These are phyloP conservation scores for Gossypium davidsonii DNA, from an alignment of 441 rosid species.

Conservation along the genomic window DNA sequence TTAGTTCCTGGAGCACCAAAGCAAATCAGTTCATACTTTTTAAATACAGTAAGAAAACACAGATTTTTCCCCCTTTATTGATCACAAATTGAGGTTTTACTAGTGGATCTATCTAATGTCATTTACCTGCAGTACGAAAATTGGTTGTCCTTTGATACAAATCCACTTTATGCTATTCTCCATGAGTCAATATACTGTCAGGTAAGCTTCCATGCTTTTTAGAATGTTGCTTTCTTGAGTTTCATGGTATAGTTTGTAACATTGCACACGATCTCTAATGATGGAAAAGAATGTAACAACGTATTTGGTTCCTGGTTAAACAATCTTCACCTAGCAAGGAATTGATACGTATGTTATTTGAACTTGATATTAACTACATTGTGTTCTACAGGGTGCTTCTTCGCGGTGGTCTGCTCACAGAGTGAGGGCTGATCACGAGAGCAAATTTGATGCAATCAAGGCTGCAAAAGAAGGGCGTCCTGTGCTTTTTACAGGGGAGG, in stretches of 20 bases:
- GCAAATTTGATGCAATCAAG: slow-evolving; percentile 54
- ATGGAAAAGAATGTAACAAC: not conserved
- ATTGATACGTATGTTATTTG: slow-evolving; percentile 1
- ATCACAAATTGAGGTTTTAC: slow-evolving; percentile 9
- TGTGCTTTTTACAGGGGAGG: slow-evolving; percentile 88
- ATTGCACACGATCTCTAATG: not conserved
- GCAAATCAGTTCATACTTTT: slow-evolving; percentile 56
- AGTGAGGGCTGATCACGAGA: slow-evolving; percentile 37
- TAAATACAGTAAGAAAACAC: slow-evolving; percentile 58
- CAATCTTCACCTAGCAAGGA: not conserved
- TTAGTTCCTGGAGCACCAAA: slow-evolving; percentile 69
- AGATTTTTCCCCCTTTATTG: not conserved
- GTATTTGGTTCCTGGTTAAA: not conserved
- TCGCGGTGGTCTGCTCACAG: slow-evolving; percentile 80
- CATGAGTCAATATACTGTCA: slow-evolving; percentile 87
- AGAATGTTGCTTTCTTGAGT: not conserved
- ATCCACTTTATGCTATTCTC: slow-evolving; percentile 78
- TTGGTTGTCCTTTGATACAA: slow-evolving; percentile 66
- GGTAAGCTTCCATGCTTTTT: slow-evolving; percentile 34
- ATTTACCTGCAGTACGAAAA: slow-evolving; percentile 55
- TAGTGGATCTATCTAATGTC: slow-evolving; percentile 11
- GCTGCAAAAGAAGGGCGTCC: slow-evolving; percentile 65
- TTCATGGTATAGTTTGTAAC: not conserved
- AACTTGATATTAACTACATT: not conserved
- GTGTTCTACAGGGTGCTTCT: slow-evolving; percentile 53